Evolutionary conservation across 2,329 filamentous ascomycete genomes (phyloP).

Genomic region (Pseudogymnoascus sp.): DNA sequence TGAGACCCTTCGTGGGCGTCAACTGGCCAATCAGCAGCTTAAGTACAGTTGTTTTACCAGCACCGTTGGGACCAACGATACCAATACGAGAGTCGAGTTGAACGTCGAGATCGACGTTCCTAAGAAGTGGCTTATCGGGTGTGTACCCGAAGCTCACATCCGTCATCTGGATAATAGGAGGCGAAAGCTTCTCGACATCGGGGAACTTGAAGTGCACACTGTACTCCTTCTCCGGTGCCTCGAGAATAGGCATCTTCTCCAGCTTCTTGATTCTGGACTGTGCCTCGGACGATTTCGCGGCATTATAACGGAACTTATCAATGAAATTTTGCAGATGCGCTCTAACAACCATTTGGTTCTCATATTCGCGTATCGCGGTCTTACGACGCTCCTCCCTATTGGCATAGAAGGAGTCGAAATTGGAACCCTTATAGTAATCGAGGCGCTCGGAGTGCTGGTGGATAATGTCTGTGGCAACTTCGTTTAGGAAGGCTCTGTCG

Average conservation of each 20-base stretch:
- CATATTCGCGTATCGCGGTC: conserved; percentile 92
- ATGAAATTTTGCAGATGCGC: conserved; percentile 96
- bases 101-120: conserved; percentile 86
- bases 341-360: conserved; percentile 92
- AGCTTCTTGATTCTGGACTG: conserved; percentile 99
- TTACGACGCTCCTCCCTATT: conserved; percentile 96
- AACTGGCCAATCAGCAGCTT: conserved; percentile 93
- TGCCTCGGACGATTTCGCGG: conserved; percentile 94
- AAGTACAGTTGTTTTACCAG: conserved; percentile 96
- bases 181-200: conserved; percentile 93
- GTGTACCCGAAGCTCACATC: conserved; percentile 85
- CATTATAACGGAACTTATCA: conserved; percentile 99
- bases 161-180: conserved; percentile 96
- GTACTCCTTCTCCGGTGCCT: conserved; percentile 88
- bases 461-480: conserved; percentile 98
- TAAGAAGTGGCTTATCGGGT: conserved; percentile 68
- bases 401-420: conserved; percentile 95
- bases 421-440: conserved; percentile 97
- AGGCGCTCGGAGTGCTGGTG: conserved; percentile 95
- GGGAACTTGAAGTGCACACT: conserved; percentile 95
- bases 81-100: conserved; percentile 97
- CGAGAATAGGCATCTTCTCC: conserved; percentile 89
- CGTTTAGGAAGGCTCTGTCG: conserved; percentile 98
- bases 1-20: conserved; percentile 65
- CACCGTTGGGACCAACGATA: conserved; percentile 98